phyloP scores from a whole-genome alignment of 2,329 filamentous ascomycete genomes.

The Nothophaeocryptopus gaeumannii region DNA sequence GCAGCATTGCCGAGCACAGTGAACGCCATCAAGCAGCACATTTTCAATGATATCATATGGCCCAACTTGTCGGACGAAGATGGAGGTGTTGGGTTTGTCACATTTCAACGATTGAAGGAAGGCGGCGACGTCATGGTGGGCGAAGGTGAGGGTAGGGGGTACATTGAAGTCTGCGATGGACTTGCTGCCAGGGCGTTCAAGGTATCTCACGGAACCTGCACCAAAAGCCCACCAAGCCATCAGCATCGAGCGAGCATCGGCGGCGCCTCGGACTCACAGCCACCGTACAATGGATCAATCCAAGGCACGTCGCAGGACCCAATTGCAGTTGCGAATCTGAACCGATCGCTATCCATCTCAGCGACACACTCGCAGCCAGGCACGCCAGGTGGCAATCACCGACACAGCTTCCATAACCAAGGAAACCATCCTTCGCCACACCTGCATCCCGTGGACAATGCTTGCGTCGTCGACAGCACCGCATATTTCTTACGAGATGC shows the following conservation, averaged over 20 bases:
- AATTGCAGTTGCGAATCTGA: constrained; percentile 18
- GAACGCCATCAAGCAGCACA: constrained; percentile 83
- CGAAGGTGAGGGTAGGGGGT: constrained; percentile 75
- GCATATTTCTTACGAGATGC: constrained; percentile 78
- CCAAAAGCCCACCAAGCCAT: constrained; percentile 54
- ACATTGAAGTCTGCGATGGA: constrained; percentile 83
- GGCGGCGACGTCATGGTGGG: constrained; percentile 83
- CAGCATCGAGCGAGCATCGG: constrained; percentile 44
- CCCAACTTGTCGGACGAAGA: constrained; percentile 96
- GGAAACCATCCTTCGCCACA: constrained; percentile 28
- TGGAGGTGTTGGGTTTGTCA: constrained; percentile 86
- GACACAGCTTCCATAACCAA: constrained; percentile 27
- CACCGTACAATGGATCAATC: constrained; percentile 27
- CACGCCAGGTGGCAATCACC: constrained; percentile 28
- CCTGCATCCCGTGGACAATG: constrained; percentile 21
- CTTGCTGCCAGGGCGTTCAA: constrained; percentile 84
- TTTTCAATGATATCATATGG: constrained; percentile 98
- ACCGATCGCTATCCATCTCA: constrained; percentile 28
- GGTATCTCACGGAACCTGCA: constrained; percentile 87
- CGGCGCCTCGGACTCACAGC: constrained; percentile 37
- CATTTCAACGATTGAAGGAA: constrained; percentile 82
- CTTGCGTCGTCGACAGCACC: constrained; percentile 79
- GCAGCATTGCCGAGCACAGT: constrained; percentile 88
- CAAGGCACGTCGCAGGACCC: constrained; percentile 23
- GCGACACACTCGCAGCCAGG: constrained; percentile 27